Evolutionary conservation across 176 grass and related monocot genomes (phyloP).

Genomic region (Dactylis glomerata): DNA sequence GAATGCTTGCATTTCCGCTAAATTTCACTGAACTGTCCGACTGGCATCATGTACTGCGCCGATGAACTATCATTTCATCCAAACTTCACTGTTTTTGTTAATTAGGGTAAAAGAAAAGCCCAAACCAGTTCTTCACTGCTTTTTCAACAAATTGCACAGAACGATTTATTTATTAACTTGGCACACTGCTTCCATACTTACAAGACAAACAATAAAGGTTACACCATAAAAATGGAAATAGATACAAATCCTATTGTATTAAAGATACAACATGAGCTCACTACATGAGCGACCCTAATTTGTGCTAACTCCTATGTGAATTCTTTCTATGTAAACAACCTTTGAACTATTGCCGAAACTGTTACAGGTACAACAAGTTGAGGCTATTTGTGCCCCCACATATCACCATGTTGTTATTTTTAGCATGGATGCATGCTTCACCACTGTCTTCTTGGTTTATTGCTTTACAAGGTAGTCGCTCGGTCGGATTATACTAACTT

Average conservation of each 20-base stretch:
- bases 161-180: neutral
- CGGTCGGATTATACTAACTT: constrained; percentile 18
- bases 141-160: neutral
- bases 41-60: neutral
- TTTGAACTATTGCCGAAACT: constrained; percentile 12
- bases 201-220: neutral
- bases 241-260: constrained; percentile 7
- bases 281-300: constrained; percentile 3
- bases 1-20: neutral
- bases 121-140: neutral
- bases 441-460: neutral
- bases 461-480: constrained; percentile 18
- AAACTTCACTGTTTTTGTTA: neutral
- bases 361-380: constrained; percentile 36
- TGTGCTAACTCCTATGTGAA: neutral
- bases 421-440: neutral
- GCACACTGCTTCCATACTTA: constrained; percentile 23
- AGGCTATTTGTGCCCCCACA: neutral
- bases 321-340: neutral
- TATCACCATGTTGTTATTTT: neutral
- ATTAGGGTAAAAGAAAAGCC: neutral
- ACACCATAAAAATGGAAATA: neutral
- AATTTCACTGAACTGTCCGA: neutral
- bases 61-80: neutral
- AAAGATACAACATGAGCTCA: constrained; percentile 39